Conservation (phyloP, 495 filamentous ascomycete species). For the Penicillium crystallinum region DNA sequence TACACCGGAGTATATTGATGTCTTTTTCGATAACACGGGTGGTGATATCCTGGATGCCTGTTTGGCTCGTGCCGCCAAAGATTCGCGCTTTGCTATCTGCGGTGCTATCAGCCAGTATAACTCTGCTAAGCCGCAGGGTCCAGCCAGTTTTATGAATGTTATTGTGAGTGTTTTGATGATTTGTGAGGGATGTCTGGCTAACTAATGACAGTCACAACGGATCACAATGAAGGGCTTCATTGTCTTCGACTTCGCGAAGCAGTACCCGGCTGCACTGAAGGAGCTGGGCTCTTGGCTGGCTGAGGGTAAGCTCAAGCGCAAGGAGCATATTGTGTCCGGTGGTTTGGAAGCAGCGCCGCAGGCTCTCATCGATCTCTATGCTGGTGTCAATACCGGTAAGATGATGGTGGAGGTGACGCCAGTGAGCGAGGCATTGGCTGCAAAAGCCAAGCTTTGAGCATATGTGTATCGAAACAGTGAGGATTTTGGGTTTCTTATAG, state of each 20-base stretch:
- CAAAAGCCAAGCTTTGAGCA: slow-evolving; percentile 29
- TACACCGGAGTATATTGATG: slow-evolving; percentile 50
- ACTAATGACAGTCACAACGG: slow-evolving; percentile 36
- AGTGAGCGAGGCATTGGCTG: slow-evolving; percentile 24
- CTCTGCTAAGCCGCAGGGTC: slow-evolving; percentile 39
- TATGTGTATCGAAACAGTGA: background rate
- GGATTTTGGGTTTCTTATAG: background rate
- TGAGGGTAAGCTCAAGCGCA: slow-evolving; percentile 52
- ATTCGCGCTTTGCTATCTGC: slow-evolving; percentile 49
- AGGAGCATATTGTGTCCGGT: slow-evolving; percentile 50
- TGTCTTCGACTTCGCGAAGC: slow-evolving; percentile 46
- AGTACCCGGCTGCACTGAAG: slow-evolving; percentile 41
- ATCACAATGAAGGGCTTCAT: slow-evolving; percentile 54
- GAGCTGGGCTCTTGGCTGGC: slow-evolving; percentile 46
- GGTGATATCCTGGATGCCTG: slow-evolving; percentile 53
- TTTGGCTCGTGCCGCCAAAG: slow-evolving; percentile 40
- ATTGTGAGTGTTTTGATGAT: slow-evolving; percentile 36
- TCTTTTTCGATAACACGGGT: slow-evolving; percentile 55
- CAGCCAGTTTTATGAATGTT: slow-evolving; percentile 43
- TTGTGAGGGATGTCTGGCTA: slow-evolving; percentile 11
- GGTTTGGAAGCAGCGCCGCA: slow-evolving; percentile 47
- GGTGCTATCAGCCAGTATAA: slow-evolving; percentile 54
- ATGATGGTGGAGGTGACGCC: slow-evolving; percentile 47
- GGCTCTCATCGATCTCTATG: slow-evolving; percentile 45
- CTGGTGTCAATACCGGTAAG: slow-evolving; percentile 49